Evolutionary conservation across 2,329 filamentous ascomycete species (phyloP), one percentile per base, ranked within the genome.

Genomic region (Alternaria ethzedia): DNA sequence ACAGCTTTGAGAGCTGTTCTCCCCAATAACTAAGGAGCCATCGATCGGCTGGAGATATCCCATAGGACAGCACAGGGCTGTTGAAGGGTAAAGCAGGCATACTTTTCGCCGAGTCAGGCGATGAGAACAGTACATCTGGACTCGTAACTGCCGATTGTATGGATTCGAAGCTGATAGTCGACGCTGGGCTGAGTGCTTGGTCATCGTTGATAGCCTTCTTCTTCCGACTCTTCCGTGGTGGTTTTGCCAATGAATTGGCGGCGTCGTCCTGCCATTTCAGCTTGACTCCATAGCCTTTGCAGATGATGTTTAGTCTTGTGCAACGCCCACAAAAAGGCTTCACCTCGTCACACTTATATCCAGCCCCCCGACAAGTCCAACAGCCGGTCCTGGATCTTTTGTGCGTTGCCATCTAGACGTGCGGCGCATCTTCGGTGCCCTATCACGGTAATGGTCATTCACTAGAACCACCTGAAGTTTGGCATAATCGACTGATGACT

Each of bases 291-390:
- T 77, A 77, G 4, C 75, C 75, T 64, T 73, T 75, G 56, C 75
- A 77, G 10, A 57, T 66, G 32, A 76, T 76, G 12, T 70, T 73
- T n/a, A 77, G 49, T 21, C 75, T 64, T 5, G 62, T 68, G 23
- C 75, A 77, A 36, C 75, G 60, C 15, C 70, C 67, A 30, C 75
- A 77, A 43, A 64, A 68, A 4, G 75, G 75, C 26, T 74, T 76
- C 30, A 72, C 63, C 51, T 77, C 75, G 49, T 77, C 74, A 65
- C 75, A 77, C 54, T 77, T 77, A 57, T 77, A 77, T 2, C 75
- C 75, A 12, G 74, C 72, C 60, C 75, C 73, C 15, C 74, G 63
- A 64, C 75, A 77, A 5, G 75, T 77, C 74, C 74, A 76, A 61
- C 75, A 77, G 36, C 75, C 75, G 8, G 73, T 75, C 36, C 75